phyloP scores from a whole-genome alignment of 2,329 filamentous ascomycete species.

The Scedosporium apiospermum region DNA sequence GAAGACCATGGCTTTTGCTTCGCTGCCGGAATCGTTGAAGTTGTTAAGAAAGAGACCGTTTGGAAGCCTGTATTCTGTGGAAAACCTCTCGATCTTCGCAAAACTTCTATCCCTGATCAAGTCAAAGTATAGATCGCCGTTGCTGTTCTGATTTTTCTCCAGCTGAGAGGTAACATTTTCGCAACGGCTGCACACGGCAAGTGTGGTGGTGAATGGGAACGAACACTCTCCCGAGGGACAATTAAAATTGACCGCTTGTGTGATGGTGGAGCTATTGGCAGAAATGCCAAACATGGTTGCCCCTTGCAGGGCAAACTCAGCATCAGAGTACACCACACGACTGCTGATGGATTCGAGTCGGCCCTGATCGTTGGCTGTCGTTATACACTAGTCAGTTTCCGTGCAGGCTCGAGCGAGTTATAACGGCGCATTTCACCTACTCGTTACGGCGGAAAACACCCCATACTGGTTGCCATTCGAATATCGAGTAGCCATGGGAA shows the following conservation, averaged over 20 bases:
- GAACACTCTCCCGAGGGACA: neutral
- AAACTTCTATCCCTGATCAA: neutral
- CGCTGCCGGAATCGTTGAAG: slow-evolving; percentile 2
- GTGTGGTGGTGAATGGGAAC: neutral
- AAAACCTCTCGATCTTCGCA: neutral
- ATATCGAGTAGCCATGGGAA: neutral
- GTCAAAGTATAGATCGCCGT: neutral
- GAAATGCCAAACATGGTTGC: slow-evolving; percentile 9
- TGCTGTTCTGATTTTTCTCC: neutral
- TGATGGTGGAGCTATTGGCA: neutral
- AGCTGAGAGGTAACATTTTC: neutral
- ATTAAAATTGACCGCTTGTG: neutral
- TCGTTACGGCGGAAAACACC: neutral
- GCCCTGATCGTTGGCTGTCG: neutral
- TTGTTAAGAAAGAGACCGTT: slow-evolving; percentile 9
- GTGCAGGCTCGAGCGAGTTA: no score
- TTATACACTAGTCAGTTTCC: neutral
- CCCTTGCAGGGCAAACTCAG: slow-evolving; percentile 10
- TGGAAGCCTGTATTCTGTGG: neutral
- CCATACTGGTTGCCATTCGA: neutral
- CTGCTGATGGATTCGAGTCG: neutral
- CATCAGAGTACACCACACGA: neutral
- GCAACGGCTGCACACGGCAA: neutral
- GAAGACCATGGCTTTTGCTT: slow-evolving; percentile 6
- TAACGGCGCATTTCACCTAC: neutral